phyloP scores from a whole-genome alignment of 208 protist genomes.

The Crithidia acanthocephali region DNA sequence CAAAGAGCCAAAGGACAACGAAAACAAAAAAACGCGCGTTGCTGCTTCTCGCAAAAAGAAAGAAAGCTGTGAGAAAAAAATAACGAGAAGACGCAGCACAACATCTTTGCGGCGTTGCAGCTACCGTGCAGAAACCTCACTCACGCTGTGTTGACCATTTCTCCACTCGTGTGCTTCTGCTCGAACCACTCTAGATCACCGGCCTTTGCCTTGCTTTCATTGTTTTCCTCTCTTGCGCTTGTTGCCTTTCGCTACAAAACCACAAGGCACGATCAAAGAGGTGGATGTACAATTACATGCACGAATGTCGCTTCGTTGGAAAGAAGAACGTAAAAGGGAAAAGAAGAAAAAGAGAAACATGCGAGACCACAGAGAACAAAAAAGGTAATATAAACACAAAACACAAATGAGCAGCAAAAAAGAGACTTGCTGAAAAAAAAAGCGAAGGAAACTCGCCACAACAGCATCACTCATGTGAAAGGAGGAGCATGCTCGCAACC shows the following conservation, averaged over 20 bases:
- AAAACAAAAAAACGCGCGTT: too few species aligned
- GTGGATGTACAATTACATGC: neutral
- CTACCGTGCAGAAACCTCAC: too few species aligned
- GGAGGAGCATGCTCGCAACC: neutral
- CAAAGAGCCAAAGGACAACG: too few species aligned
- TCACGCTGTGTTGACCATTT: too few species aligned
- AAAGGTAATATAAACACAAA: slow-evolving; percentile 12
- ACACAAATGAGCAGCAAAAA: slow-evolving; percentile 4
- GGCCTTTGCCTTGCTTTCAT: neutral
- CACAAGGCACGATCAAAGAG: neutral
- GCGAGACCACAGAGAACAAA: slow-evolving; percentile 1
- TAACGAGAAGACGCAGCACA: too few species aligned
- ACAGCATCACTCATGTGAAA: neutral
- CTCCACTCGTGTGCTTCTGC: neutral
- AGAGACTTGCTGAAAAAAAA: slow-evolving; percentile 1
- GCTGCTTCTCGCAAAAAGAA: too few species aligned
- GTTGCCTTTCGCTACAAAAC: neutral
- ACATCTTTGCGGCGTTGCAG: too few species aligned
- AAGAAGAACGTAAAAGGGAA: neutral
- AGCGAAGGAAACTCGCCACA: neutral
- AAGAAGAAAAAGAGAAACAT: slow-evolving; percentile 11
- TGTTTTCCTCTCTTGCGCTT: neutral
- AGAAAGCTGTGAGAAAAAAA: too few species aligned
- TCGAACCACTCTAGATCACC: neutral
- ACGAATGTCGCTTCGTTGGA: neutral